A percentile compares a stretch with the other conserved stretches of the same genome.
Conservation (phyloP, 208 protist species). For the Acanthamoeba castellanii region DNA sequence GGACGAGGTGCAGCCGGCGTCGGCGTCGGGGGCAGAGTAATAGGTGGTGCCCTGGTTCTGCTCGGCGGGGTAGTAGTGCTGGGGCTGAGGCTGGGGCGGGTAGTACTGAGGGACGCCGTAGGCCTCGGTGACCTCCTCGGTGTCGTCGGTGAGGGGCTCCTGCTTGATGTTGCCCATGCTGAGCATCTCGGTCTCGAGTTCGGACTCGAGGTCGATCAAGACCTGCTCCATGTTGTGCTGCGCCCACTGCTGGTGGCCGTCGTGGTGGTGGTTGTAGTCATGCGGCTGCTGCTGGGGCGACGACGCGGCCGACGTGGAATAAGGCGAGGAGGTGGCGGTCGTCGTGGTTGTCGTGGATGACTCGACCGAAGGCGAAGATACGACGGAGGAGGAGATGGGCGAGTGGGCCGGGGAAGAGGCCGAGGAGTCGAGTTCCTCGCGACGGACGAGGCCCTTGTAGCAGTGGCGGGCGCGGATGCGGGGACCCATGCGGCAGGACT, state of each 20-base stretch:
- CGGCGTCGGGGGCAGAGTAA: neutral
- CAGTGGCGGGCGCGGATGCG: neutral
- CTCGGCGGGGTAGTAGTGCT: neutral
- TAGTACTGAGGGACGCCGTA: neutral
- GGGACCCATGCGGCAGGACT: slow-evolving; percentile 15
- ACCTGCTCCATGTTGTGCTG: neutral
- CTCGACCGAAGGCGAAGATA: neutral
- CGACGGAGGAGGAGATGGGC: neutral
- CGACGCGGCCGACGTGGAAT: neutral
- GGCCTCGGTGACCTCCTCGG: neutral
- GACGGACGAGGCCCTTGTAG: slow-evolving; percentile 19
- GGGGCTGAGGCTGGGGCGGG: neutral
- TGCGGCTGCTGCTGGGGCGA: neutral
- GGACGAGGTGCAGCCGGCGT: neutral
- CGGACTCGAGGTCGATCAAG: neutral
- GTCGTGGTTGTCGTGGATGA: neutral
- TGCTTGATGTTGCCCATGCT: neutral
- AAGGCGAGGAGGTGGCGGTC: too few relatives aligned
- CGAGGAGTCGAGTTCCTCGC: neutral
- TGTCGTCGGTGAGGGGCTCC: neutral
- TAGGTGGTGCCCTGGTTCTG: neutral
- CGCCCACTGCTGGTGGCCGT: neutral
- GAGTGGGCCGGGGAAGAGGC: neutral
- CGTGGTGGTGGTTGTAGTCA: neutral
- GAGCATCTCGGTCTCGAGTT: neutral